Evolutionary conservation across 768 basidiomycete genomes (phyloP).

Genomic region (Russula dissimulans): DNA sequence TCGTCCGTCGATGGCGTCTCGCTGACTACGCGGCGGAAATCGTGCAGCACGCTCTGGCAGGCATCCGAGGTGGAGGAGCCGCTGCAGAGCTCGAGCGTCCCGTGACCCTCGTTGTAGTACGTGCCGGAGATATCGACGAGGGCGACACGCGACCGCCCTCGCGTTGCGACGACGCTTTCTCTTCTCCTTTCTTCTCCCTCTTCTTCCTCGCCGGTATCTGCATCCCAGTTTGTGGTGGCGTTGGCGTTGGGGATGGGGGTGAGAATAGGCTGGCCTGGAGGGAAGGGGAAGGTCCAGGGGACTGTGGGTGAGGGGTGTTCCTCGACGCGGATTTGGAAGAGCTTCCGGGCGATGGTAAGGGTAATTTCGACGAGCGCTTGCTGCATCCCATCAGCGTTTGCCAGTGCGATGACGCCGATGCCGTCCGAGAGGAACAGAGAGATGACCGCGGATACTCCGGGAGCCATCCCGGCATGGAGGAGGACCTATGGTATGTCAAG

Average conservation of each 20-base stretch:
- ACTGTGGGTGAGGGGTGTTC: too few relatives aligned
- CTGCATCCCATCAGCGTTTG: conserved; percentile 6
- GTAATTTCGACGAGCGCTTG: background rate
- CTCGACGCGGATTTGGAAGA: background rate
- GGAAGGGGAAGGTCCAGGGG: too few relatives aligned
- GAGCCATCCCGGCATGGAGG: background rate
- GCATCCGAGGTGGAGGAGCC: background rate
- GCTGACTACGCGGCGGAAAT: background rate
- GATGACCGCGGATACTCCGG: background rate
- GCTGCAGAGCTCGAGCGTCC: background rate
- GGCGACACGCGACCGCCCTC: too few relatives aligned
- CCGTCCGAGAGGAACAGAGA: background rate
- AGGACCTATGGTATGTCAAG: background rate
- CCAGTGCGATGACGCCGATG: conserved; percentile 1
- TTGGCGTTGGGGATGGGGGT: too few relatives aligned
- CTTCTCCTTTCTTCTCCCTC: too few relatives aligned
- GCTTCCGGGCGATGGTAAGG: background rate
- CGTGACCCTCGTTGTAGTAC: background rate
- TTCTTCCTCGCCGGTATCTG: too few relatives aligned
- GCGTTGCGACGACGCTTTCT: too few relatives aligned
- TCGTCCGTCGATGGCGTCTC: too few relatives aligned
- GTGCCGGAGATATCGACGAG: background rate
- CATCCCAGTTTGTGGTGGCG: too few relatives aligned
- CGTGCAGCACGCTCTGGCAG: background rate
- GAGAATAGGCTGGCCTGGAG: too few relatives aligned